Evolutionary conservation across 2,329 filamentous ascomycete genomes (phyloP).

Genomic region (Orbilia oligospora): DNA sequence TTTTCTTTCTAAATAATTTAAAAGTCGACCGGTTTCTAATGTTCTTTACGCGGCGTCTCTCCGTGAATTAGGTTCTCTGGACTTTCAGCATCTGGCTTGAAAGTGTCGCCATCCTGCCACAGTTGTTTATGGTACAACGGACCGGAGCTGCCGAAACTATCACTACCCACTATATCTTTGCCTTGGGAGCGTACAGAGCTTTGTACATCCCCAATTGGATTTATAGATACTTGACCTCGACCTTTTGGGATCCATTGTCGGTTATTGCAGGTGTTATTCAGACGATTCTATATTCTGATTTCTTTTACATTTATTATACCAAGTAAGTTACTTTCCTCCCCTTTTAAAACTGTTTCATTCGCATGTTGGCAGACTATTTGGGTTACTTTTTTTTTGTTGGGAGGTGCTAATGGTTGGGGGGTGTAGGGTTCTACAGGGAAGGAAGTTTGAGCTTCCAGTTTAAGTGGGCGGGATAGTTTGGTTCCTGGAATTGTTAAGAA

Average conservation of each 20-base stretch:
- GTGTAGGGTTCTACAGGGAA: conserved; percentile 80
- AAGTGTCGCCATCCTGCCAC: conserved; percentile 93
- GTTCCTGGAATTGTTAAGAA: conserved; percentile 4
- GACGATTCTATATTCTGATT: conserved; percentile 96
- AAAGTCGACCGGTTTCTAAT: neutral
- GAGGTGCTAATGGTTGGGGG: conserved; percentile 22
- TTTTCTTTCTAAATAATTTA: conserved; percentile 1
- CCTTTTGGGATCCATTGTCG: conserved; percentile 86
- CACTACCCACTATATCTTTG: conserved; percentile 97
- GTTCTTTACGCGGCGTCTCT: too few species aligned
- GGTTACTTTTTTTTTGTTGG: conserved; percentile 10
- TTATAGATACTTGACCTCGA: conserved; percentile 85
- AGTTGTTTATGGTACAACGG: conserved; percentile 97
- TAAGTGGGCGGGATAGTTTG: conserved; percentile 67
- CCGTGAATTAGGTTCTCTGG: conserved; percentile 83
- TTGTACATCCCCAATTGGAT: conserved; percentile 99
- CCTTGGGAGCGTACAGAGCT: conserved; percentile 89
- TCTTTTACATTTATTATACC: conserved; percentile 99
- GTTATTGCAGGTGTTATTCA: conserved; percentile 91
- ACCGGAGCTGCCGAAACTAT: conserved; percentile 99
- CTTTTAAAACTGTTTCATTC: neutral
- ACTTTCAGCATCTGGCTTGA: conserved; percentile 99
- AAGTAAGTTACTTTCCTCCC: conserved; percentile 73
- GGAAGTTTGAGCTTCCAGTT: conserved; percentile 88
- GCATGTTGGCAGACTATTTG: neutral